Percentiles rank a stretch among this genome's conserved stretches.
Evolutionary conservation across 139 green algal genomes (phyloP).

Genomic region (Picochlorum sp.): DNA sequence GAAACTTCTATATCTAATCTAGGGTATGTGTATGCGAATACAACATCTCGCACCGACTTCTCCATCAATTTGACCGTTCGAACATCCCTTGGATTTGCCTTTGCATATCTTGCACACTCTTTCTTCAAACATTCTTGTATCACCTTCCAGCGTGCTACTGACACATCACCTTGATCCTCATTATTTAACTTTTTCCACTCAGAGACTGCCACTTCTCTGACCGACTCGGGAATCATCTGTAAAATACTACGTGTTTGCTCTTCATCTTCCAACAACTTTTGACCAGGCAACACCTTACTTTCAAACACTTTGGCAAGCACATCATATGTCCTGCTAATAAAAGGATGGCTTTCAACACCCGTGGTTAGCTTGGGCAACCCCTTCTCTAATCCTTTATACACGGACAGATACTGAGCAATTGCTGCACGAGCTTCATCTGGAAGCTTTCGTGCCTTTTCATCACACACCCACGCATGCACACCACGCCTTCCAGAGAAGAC

Average conservation of each 20-base stretch:
- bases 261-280: constrained; percentile 60
- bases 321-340: constrained; percentile 40
- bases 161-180: constrained; percentile 10
- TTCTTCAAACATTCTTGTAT: not conserved
- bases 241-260: constrained; percentile 44
- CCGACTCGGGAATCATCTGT: constrained; percentile 43
- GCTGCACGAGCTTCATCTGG: constrained; percentile 77
- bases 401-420: constrained; percentile 76
- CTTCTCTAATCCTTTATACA: constrained; percentile 71
- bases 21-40: constrained; percentile 88
- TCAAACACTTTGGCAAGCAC: constrained; percentile 40
- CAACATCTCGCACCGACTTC: constrained; percentile 40
- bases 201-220: constrained; percentile 23
- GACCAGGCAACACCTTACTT: constrained; percentile 49
- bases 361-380: constrained; percentile 43
- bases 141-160: constrained; percentile 20
- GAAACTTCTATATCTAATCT: constrained; percentile 96
- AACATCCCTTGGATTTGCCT: constrained; percentile 8
- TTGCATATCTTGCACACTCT: not conserved
- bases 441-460: constrained; percentile 68
- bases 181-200: constrained; percentile 11
- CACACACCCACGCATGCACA: constrained; percentile 96
- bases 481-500: constrained; percentile 93
- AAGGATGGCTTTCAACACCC: constrained; percentile 47
- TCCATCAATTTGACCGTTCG: constrained; percentile 8